Conservation (phyloP, 768 basidiomycete species). For the Hysterangium stoloniferum region DNA sequence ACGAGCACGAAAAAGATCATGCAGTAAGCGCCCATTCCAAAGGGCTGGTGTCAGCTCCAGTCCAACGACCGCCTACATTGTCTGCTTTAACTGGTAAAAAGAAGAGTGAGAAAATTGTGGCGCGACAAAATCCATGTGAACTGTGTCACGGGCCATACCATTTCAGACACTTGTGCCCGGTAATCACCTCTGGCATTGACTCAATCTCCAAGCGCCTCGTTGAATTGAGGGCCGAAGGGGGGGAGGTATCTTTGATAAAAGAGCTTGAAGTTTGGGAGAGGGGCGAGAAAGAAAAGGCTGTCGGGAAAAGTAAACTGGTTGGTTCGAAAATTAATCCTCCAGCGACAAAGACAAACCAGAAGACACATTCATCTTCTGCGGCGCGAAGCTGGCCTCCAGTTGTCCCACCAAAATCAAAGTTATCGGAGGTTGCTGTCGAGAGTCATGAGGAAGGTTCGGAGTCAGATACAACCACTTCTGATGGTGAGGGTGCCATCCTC, state of each 20-base stretch:
- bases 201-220: slow-evolving; percentile 39
- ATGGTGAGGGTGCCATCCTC: slow-evolving; percentile 10
- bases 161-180: slow-evolving; percentile 41
- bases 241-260: slow-evolving; percentile 28
- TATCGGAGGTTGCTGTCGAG: slow-evolving; percentile 31
- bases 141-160: slow-evolving; percentile 42
- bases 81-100: too few relatives aligned
- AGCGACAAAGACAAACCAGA: neutral
- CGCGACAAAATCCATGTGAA: slow-evolving; percentile 24
- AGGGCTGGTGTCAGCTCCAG: too few relatives aligned
- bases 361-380: neutral
- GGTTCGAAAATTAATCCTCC: neutral
- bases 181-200: slow-evolving; percentile 35
- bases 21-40: too few relatives aligned
- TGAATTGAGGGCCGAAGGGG: slow-evolving; percentile 29
- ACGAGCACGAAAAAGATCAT: too few relatives aligned
- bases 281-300: slow-evolving; percentile 22
- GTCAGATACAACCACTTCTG: slow-evolving; percentile 23
- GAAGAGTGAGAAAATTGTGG: too few relatives aligned
- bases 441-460: slow-evolving; percentile 33
- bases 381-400: slow-evolving; percentile 10
- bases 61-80: neutral
- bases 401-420: slow-evolving; percentile 25
- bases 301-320: neutral
- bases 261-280: slow-evolving; percentile 30